Conservation (phyloP, 2,329 filamentous ascomycete genomes). For the Zasmidium citrigriseum region DNA sequence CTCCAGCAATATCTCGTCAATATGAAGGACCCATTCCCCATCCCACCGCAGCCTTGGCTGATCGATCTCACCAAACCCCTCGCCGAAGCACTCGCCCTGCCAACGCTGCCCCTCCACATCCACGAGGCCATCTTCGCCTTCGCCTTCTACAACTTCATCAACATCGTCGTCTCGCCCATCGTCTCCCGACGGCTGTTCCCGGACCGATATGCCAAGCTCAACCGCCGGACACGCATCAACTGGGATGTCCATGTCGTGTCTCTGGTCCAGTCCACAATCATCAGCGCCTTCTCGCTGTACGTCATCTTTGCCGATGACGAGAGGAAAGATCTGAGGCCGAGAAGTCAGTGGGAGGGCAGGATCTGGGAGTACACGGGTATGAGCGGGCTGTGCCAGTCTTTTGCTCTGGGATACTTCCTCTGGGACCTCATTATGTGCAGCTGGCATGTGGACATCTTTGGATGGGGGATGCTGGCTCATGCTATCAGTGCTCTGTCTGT, state of each 20-base stretch:
- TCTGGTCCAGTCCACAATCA: slow-evolving; percentile 72
- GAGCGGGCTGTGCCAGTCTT: slow-evolving; percentile 70
- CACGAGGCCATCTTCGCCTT: slow-evolving; percentile 73
- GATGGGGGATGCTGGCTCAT: slow-evolving; percentile 74
- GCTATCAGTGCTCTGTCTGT: slow-evolving; percentile 72
- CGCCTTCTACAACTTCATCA: slow-evolving; percentile 68
- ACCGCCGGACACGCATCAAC: slow-evolving; percentile 67
- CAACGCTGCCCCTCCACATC: slow-evolving; percentile 71
- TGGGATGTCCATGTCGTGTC: slow-evolving; percentile 88
- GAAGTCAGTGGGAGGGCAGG: slow-evolving; percentile 63
- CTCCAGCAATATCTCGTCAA: slow-evolving; percentile 22
- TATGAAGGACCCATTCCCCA: slow-evolving; percentile 74
- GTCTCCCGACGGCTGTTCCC: slow-evolving; percentile 66
- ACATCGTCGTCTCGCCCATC: slow-evolving; percentile 65
- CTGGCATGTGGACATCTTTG: slow-evolving; percentile 70
- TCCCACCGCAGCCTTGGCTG: slow-evolving; percentile 59
- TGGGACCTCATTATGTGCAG: slow-evolving; percentile 77
- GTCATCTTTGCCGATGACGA: slow-evolving; percentile 70
- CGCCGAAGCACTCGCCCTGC: slow-evolving; percentile 62
- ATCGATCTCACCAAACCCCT: slow-evolving; percentile 61
- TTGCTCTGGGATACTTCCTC: slow-evolving; percentile 79
- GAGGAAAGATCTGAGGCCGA: slow-evolving; percentile 47
- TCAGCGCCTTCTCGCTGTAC: slow-evolving; percentile 73
- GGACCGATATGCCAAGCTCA: slow-evolving; percentile 62
- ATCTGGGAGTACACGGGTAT: slow-evolving; percentile 77